phyloP scores from a whole-genome alignment of 192 early-diverging fungal genomes.

The Coemansia sp. region DNA sequence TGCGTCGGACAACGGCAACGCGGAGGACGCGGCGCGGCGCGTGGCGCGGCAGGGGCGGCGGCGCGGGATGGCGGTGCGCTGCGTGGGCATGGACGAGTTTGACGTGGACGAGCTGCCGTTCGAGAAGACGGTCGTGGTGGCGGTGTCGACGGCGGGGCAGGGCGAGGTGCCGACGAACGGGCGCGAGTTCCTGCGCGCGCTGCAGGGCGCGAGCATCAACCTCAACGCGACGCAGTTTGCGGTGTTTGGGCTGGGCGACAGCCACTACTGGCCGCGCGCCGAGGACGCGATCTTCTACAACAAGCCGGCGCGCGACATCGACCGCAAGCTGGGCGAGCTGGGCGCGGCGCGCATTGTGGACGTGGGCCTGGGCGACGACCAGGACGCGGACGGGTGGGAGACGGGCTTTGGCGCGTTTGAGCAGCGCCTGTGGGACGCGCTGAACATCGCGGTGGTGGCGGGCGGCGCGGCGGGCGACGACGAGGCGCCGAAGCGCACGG shows the following conservation, averaged over 20 bases:
- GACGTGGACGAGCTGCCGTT: constrained; percentile 74
- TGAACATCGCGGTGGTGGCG: constrained; percentile 73
- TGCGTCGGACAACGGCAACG: constrained; percentile 91
- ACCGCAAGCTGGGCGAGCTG: constrained; percentile 73
- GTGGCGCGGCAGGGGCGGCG: constrained; percentile 79
- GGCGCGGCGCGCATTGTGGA: constrained; percentile 66
- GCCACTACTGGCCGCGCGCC: constrained; percentile 93
- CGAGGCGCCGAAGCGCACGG: constrained; percentile 67
- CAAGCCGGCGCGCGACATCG: constrained; percentile 85
- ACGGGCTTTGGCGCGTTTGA: constrained; percentile 80
- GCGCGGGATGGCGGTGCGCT: constrained; percentile 75
- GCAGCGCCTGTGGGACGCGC: constrained; percentile 77
- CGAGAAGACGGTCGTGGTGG: constrained; percentile 77
- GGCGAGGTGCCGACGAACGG: constrained; percentile 93
- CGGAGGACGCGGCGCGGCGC: constrained; percentile 78
- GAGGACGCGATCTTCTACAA: constrained; percentile 90
- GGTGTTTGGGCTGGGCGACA: constrained; percentile 91
- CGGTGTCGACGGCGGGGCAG: constrained; percentile 88
- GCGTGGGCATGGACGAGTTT: constrained; percentile 81
- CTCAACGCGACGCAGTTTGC: constrained; percentile 69
- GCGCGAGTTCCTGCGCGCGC: constrained; percentile 83
- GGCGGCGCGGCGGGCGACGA: constrained; percentile 53
- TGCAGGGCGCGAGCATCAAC: constrained; percentile 59
- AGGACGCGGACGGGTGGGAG: constrained; percentile 88
- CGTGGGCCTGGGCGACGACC: constrained; percentile 86